These are phyloP conservation scores for Mucor mucedo DNA, from an alignment of 371 early-diverging fungal species.

Conservation along the genomic window DNA sequence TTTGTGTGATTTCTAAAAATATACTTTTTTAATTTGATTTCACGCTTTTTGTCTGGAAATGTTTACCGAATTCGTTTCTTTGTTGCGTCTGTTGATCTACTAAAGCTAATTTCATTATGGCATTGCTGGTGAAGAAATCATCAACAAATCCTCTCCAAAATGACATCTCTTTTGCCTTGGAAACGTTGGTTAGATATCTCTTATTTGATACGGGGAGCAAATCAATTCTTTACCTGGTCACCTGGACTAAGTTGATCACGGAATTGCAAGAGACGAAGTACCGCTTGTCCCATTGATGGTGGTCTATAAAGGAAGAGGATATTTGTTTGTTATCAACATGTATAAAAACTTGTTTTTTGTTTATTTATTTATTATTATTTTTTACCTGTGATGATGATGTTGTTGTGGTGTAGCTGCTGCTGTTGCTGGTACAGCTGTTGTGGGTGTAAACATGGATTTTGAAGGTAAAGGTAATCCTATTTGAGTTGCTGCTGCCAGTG, in stretches of 20 bases:
- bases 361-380: neutral
- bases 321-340: neutral
- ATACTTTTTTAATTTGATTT: neutral
- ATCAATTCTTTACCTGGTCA: neutral
- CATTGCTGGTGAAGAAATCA: neutral
- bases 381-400: neutral
- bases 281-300: conserved; percentile 3
- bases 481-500: neutral
- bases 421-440: neutral
- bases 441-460: neutral
- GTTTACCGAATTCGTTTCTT: neutral
- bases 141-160: conserved; percentile 3
- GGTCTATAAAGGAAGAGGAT: neutral
- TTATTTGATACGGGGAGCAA: no score
- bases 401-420: neutral
- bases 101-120: neutral
- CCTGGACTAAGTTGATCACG: conserved; percentile 8
- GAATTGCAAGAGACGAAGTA: conserved; percentile 2
- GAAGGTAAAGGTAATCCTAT: neutral
- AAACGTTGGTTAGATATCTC: no score
- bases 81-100: neutral
- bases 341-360: neutral
- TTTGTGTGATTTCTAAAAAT: neutral
- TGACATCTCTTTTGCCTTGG: neutral
- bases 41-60: no score